Evolutionary conservation across 2,329 filamentous ascomycete species (phyloP).

Genomic region (Penicillium nordicum): DNA sequence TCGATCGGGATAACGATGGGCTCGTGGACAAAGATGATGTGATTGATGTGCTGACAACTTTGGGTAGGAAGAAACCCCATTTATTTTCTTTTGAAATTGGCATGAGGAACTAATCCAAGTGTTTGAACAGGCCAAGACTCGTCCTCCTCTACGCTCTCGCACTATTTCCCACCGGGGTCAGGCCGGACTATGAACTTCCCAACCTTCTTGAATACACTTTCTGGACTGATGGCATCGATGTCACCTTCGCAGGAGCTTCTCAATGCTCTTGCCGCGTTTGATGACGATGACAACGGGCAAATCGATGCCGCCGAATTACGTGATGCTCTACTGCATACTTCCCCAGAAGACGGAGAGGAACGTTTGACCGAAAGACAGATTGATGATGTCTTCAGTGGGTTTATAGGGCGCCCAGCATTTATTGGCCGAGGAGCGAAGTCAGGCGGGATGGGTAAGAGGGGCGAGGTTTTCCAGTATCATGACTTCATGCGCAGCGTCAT

Average conservation of each 20-base stretch:
- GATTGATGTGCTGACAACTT: conserved; percentile 78
- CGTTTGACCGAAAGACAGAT: conserved; percentile 69
- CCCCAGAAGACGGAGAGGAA: conserved; percentile 67
- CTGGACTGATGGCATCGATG: conserved; percentile 68
- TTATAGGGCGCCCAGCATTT: conserved; percentile 79
- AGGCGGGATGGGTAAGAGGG: conserved; percentile 59
- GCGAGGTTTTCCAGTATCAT: conserved; percentile 89
- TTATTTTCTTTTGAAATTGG: not conserved
- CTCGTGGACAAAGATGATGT: conserved; percentile 78
- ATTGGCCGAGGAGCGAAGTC: conserved; percentile 51
- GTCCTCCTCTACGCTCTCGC: conserved; percentile 64
- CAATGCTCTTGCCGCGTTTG: conserved; percentile 90
- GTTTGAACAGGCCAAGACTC: conserved; percentile 64
- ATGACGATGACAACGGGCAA: conserved; percentile 92
- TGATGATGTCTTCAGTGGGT: conserved; percentile 81
- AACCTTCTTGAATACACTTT: conserved; percentile 78
- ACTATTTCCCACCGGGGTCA: conserved; percentile 74
- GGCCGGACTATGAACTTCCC: conserved; percentile 76
- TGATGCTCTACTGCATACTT: conserved; percentile 77
- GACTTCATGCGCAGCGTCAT: conserved; percentile 78
- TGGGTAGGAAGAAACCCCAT: conserved; percentile 54
- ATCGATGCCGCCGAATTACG: conserved; percentile 79
- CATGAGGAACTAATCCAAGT: not conserved
- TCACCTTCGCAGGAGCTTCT: conserved; percentile 76
- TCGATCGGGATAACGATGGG: conserved; percentile 86